Conservation (phyloP, 2,329 filamentous ascomycete species). For the Dothideomycetidae sp. region DNA sequence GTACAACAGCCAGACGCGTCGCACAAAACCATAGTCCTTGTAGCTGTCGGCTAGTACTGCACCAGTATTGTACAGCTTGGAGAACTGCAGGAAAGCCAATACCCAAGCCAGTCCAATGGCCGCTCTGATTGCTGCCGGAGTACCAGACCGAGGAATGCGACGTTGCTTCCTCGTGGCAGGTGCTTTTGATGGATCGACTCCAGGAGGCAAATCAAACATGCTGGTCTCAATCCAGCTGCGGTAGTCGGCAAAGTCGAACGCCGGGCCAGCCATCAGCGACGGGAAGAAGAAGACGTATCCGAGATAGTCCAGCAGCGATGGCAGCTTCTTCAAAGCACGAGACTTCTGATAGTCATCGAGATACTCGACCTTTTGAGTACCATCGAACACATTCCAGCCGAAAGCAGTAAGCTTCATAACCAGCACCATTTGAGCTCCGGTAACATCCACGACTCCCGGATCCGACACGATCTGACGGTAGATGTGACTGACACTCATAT, state of each 20-base stretch:
- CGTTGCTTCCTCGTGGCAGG: slow-evolving; percentile 79
- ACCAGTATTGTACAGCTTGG: slow-evolving; percentile 48
- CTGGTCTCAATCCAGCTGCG: slow-evolving; percentile 80
- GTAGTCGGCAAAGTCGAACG: slow-evolving; percentile 92
- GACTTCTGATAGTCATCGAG: slow-evolving; percentile 82
- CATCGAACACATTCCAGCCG: slow-evolving; percentile 96
- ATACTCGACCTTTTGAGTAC: slow-evolving; percentile 59
- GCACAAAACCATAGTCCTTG: slow-evolving; percentile 51
- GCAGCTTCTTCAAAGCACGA: slow-evolving; percentile 60
- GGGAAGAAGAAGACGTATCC: slow-evolving; percentile 96
- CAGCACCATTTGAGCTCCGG: slow-evolving; percentile 90
- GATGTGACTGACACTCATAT: slow-evolving; percentile 86
- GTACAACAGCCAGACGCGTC: slow-evolving; percentile 65
- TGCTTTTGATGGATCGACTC: slow-evolving; percentile 70
- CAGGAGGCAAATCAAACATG: slow-evolving; percentile 79
- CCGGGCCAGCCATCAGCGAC: slow-evolving; percentile 72
- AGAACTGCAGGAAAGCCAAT: slow-evolving; percentile 58
- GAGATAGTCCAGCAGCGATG: slow-evolving; percentile 62
- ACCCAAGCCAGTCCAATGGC: slow-evolving; percentile 65
- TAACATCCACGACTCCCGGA: slow-evolving; percentile 65
- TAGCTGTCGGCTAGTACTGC: slow-evolving; percentile 53
- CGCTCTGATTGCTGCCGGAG: slow-evolving; percentile 67
- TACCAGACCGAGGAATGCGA: slow-evolving; percentile 81
- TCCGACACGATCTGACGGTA: slow-evolving; percentile 57
- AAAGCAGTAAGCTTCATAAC: slow-evolving; percentile 96